Evolutionary conservation across 768 basidiomycete genomes (phyloP), one percentile per base, ranked within the genome.

Genomic region (Paxillus rubicundulus): DNA sequence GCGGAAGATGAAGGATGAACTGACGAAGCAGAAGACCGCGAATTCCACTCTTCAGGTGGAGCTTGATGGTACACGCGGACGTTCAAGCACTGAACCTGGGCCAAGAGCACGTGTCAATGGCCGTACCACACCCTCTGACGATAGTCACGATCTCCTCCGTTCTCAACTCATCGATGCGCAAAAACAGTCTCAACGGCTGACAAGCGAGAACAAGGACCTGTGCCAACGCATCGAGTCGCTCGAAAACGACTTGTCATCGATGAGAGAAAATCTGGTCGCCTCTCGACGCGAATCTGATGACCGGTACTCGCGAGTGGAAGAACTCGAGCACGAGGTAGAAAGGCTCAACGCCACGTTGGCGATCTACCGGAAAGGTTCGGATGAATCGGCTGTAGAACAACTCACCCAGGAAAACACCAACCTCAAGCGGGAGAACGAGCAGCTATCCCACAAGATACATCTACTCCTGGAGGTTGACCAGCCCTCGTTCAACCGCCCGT

Each of bases 1-100:
- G 77, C 85, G 93, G 59, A 84, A 88, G 60, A 92, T 98, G 87
- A 91, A 93, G 70, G 96, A 95, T 51, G 97, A 98, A 65, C 74
- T 98, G 52, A 88, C 82, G 58, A 95, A 89, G 73, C 91, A 96
- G 71, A 98, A 97, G 74, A 77, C 77, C 43, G 70, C 85, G 41
- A 95, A 93, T 64, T 75, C 84, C 40, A 75, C 79, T 51, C 82
- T 98, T 24, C 92, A 98, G 66, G 71, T 80, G n/a, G 92, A 98
- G 61, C 76, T 96, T 18, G 92, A 96, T 52, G 70, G 77, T 2
- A 64, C 79, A 21, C 85, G 86, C n/a, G 78, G 80, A 52, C 81
- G 81, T 43, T 77, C 84, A 6, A 76, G 80, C 44, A 67, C 70
- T 9, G 82, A 81, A 52, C 74, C 77, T 17, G 78, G 77, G 24